These are phyloP conservation scores for Ogataea trehalophila DNA, from an alignment of 805 yeast species.

Conservation along the genomic window DNA sequence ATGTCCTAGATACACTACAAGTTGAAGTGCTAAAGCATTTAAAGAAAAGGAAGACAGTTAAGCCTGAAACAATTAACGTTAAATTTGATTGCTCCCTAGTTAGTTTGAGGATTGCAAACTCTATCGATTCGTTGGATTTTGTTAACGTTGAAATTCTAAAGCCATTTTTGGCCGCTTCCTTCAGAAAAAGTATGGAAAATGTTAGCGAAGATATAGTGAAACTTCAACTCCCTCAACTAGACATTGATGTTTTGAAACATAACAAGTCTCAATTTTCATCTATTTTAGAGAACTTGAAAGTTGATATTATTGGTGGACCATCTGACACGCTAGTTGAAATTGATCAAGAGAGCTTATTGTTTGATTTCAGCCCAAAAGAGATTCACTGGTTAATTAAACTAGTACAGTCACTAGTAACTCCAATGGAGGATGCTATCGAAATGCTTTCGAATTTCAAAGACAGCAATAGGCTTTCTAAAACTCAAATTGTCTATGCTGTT, in stretches of 20 bases:
- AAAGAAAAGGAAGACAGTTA: slow-evolving; percentile 2
- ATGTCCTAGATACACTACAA: slow-evolving; percentile 63
- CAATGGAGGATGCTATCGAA: slow-evolving; percentile 8
- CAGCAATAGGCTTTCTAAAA: slow-evolving; percentile 18
- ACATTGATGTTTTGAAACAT: slow-evolving; percentile 8
- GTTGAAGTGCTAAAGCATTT: slow-evolving; percentile 48
- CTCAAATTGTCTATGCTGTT: slow-evolving; percentile 39
- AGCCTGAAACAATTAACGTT: slow-evolving; percentile 36
- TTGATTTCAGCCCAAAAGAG: slow-evolving; percentile 18
- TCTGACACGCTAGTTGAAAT: slow-evolving; percentile 5
- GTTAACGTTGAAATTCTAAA: slow-evolving; percentile 30
- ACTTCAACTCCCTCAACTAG: slow-evolving; percentile 8
- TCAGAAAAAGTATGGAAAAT: slow-evolving; percentile 9
- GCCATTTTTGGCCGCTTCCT: slow-evolving; percentile 32
- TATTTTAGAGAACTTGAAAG: slow-evolving; percentile 3
- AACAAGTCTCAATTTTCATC: slow-evolving; percentile 9
- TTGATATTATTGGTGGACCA: neutral
- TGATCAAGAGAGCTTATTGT: slow-evolving; percentile 11
- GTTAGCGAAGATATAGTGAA: slow-evolving; percentile 3
- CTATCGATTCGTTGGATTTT: slow-evolving; percentile 17
- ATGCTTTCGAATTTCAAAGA: slow-evolving; percentile 5
- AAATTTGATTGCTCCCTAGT: slow-evolving; percentile 46
- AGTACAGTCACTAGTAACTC: slow-evolving; percentile 2
- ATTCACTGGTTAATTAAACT: slow-evolving; percentile 17
- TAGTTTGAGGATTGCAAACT: slow-evolving; percentile 20